Base-by-base conservation (phyloP, 2,329 filamentous ascomycete genomes). In the Claviceps maximensis region DNA sequence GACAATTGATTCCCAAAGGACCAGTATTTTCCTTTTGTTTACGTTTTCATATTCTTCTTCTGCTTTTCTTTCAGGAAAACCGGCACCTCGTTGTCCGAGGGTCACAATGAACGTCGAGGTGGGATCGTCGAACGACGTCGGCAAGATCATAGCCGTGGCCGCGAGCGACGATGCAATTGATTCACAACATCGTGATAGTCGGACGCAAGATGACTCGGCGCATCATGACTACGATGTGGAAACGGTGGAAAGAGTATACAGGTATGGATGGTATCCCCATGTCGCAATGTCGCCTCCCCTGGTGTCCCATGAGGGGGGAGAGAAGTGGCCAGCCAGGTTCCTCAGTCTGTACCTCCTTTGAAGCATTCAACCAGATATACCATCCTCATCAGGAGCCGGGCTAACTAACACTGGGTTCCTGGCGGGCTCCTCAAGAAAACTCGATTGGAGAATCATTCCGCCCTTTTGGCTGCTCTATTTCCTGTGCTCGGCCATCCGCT, bases 391-490 rank as follows among this genome's bases (percentile, higher is more conserved):
- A 23, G 29, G 29, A 25, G 19, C 29, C 2, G 5, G 31, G n/a
- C 46, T 21, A n/a, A 46, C 46, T 21, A n/a, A 46, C 44, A 9
- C 13, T n/a, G 23, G 41, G 8, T 15, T 23, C 41, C 23, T 15
- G 19, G 19, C 23, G 44, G 44, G 13, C 2, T 19, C 12, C 8
- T n/a, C n/a, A 47, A 74, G 70, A 58, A 80, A 79, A 62, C 71
- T 82, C 48, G 79, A 82, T 63, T 64, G 67, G 27, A 76, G 79
- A 59, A 81, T 82, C 61, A 81, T 82, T 57, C 79, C 79, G 58
- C 73, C 89, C 31, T 91, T 95, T 68, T 95, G 89, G 89, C 68
- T 84, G 17, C 77, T 95, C 17, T 95, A 95, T 71, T 95, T 95
- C 65, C 78, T 95, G 58, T 93, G 88, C 74, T 93, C 89, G 0